Conservation (phyloP, 176 grass and related monocot species). For the Carex scoparia region DNA sequence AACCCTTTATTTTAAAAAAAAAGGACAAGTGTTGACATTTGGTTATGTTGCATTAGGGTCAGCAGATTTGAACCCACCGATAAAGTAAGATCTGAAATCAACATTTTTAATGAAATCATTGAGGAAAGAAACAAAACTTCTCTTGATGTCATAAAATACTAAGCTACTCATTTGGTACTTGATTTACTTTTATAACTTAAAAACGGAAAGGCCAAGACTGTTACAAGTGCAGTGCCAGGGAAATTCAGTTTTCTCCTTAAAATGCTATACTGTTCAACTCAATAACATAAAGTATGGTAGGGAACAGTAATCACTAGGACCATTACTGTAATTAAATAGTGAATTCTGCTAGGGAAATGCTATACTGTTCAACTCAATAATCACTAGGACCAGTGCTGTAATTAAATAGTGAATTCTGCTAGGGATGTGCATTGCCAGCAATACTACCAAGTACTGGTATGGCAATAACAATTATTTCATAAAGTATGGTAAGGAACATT, state of each 20-base stretch:
- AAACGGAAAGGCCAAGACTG: background rate
- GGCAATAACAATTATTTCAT: background rate
- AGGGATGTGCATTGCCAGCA: background rate
- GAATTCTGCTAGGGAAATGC: background rate
- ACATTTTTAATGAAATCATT: no score
- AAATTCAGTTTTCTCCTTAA: background rate
- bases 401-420: background rate
- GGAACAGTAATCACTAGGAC: no score
- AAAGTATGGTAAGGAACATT: background rate
- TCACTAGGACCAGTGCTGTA: background rate
- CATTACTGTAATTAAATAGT: no score
- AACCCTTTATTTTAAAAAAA: no score
- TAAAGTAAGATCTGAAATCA: no score
- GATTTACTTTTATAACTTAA: background rate
- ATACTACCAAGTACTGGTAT: background rate
- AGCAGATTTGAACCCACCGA: no score
- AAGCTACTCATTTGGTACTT: background rate
- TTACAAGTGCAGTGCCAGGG: background rate
- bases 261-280: no score
- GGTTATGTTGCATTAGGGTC: background rate
- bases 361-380: background rate
- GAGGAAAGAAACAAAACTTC: background rate
- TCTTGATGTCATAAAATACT: background rate
- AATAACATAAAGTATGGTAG: no score
- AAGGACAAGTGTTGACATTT: background rate